Base-by-base conservation (phyloP, 805 yeast species). In the Tetrapisispora taiwanensis region DNA sequence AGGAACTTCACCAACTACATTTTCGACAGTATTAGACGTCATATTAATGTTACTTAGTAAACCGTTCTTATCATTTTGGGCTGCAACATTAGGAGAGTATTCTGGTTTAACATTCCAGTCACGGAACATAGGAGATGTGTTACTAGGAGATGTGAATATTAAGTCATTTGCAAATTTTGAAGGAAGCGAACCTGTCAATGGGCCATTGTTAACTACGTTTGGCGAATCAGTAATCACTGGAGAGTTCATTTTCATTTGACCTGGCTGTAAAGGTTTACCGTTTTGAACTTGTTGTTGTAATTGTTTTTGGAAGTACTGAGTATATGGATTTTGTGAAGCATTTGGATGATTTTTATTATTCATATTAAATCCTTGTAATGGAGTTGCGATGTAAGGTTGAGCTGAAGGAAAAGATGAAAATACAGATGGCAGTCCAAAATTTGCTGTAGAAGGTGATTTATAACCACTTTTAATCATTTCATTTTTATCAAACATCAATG, bases 81-180 rank as follows among this genome's bases (percentile, higher is more conserved):
- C 18, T 20, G 41, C 15, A 10, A 35, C 15, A 15, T 37, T 13
- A 8, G 44, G 36, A 2, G 31, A 17, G n/a, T 26, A 30, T 15
- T 42, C 44, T n/a, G 30, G 38, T 14, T 41, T 41, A 8, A 55
- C 38, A 8, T 56, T 49, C 66, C 66, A 61, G 47, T 61, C 66
- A 30, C 56, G 64, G 41, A 61, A 61, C 63, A 60, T 56, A 4
- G 61, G 49, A 44, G 56, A 55, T 1, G 60, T 50, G 1, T 54
- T 52, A 26, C 45, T 55, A 22, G 66, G 66, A 13, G 66, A 61
- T 12, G 60, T 58, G 22, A 56, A 58, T 51, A 59, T 55, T 32
- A 59, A 48, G 42, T 61, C 68, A 38, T 60, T 62, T 24, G 59
- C 62, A 45, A 59, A 63, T 38, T 62, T 61, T 1, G 66, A 60